phyloP scores from a whole-genome alignment of 331 rosid species.

The Arachis monticola region DNA sequence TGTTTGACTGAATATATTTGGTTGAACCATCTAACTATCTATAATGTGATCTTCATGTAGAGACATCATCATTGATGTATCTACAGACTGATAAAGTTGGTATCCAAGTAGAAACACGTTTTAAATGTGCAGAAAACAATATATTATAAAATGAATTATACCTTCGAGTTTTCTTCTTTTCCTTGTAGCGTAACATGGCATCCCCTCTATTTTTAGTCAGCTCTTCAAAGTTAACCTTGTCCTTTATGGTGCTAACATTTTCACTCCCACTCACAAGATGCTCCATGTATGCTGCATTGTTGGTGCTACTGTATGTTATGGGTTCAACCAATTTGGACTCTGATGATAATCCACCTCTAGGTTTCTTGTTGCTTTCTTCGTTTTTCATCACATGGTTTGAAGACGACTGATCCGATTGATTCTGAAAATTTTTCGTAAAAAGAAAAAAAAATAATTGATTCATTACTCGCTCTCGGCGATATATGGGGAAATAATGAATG shows the following conservation, averaged over 20 bases:
- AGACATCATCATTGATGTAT: no score
- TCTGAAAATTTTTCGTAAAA: conserved; percentile 35
- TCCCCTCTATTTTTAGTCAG: conserved; percentile 49
- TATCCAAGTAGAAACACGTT: no score
- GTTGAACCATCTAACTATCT: no score
- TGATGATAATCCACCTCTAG: conserved; percentile 28
- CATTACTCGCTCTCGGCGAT: conserved; percentile 5
- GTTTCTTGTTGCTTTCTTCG: conserved; percentile 37
- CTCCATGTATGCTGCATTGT: conserved; percentile 28
- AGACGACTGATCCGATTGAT: conserved; percentile 47
- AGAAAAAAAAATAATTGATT: not conserved
- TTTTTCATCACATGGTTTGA: conserved; percentile 42
- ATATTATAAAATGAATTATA: conserved; percentile 4
- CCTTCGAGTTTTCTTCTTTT: conserved; percentile 60
- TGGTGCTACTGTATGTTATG: conserved; percentile 22
- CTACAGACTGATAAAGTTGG: no score
- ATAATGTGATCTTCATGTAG: no score
- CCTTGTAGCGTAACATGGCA: conserved; percentile 58
- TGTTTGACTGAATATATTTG: no score
- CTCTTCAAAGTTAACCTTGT: conserved; percentile 35
- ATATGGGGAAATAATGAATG: conserved; percentile 9
- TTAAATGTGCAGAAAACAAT: not conserved
- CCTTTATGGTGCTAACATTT: conserved; percentile 25
- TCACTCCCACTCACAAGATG: conserved; percentile 38
- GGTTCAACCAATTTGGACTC: conserved; percentile 42